Evolutionary conservation across 2,329 filamentous ascomycete genomes (phyloP).

Genomic region (Fusarium solani-melongenae): DNA sequence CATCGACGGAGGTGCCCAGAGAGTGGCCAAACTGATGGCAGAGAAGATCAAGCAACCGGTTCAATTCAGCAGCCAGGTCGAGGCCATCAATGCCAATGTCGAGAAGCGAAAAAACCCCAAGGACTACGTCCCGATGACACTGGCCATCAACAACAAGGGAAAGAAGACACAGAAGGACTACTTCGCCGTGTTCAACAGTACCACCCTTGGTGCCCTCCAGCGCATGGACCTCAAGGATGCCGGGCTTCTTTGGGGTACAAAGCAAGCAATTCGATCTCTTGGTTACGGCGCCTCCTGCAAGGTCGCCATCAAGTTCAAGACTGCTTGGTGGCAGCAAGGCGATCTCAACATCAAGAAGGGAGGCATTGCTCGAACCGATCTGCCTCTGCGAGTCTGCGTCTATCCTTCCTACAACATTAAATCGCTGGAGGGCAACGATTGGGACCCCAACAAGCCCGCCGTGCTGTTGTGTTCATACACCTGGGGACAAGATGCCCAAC

Average conservation of each 20-base stretch:
- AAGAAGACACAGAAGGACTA: conserved; percentile 17
- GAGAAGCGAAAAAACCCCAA: background rate
- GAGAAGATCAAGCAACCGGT: conserved; percentile 4
- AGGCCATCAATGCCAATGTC: conserved; percentile 23
- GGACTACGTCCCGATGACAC: conserved; percentile 7
- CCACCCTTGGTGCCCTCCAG: conserved; percentile 25
- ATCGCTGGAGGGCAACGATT: background rate
- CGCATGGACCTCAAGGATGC: conserved; percentile 39
- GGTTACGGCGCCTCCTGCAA: conserved; percentile 46
- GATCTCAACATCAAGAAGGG: conserved; percentile 18
- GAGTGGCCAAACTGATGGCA: conserved; percentile 23
- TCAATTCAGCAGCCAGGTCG: conserved; percentile 21
- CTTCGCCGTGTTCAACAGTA: conserved; percentile 35
- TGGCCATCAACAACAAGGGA: background rate
- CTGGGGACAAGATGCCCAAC: conserved; percentile 35
- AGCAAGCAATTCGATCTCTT: conserved; percentile 45
- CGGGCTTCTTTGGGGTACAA: conserved; percentile 42
- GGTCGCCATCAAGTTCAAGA: conserved; percentile 49
- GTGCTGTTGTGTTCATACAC: conserved; percentile 39
- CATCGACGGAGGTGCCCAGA: conserved; percentile 28
- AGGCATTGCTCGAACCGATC: conserved; percentile 36
- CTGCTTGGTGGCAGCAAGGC: conserved; percentile 39
- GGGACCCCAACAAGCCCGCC: conserved; percentile 4
- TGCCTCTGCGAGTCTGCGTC: conserved; percentile 46
- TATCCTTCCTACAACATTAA: conserved; percentile 47